Conservation (phyloP, 306 rosid genomes). For the Fagus sylvatica region DNA sequence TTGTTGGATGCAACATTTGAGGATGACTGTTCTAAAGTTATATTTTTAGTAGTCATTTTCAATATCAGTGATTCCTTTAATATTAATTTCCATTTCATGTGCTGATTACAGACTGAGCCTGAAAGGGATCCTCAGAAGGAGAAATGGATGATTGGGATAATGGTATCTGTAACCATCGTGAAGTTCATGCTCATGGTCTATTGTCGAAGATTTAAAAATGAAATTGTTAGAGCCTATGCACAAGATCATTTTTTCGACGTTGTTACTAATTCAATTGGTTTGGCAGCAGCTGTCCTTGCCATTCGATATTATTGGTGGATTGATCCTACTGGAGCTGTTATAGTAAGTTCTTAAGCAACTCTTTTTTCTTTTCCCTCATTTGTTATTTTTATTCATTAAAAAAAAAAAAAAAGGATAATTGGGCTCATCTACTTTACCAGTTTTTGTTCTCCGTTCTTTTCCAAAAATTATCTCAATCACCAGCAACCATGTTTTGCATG, state of each 20-base stretch:
- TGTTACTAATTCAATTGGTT: conserved; percentile 68
- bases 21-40: not conserved
- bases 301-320: conserved; percentile 63
- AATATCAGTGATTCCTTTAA: not conserved
- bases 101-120: conserved; percentile 32
- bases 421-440: not conserved
- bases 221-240: conserved; percentile 69
- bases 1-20: not conserved
- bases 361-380: not conserved
- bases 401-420: no score
- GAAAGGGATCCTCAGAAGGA: conserved; percentile 30
- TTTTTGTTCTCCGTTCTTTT: not conserved
- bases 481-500: not conserved
- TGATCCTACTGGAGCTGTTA: conserved; percentile 77
- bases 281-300: conserved; percentile 79
- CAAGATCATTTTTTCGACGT: conserved; percentile 78
- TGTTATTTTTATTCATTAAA: no score
- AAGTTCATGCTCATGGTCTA: conserved; percentile 72
- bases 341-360: conserved; percentile 50
- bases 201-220: conserved; percentile 64
- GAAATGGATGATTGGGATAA: conserved; percentile 69
- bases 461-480: not conserved
- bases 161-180: conserved; percentile 65
- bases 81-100: not conserved
- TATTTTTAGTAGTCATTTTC: not conserved